Evolutionary conservation across 805 yeast genomes (phyloP).

Genomic region (Wickerhamomyces kurtzmanii): DNA sequence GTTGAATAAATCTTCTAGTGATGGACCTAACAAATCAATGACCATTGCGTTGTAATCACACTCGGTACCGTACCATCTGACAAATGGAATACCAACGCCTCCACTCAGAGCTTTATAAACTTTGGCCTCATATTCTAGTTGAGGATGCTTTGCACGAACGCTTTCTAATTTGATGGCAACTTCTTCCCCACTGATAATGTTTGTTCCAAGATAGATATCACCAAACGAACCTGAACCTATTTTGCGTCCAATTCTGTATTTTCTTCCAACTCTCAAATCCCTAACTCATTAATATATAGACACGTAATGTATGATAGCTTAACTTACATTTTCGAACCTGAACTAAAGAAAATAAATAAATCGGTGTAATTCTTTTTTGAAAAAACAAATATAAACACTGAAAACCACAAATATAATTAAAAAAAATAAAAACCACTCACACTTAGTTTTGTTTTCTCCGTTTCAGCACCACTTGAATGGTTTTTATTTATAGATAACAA

Average conservation of each 20-base stretch:
- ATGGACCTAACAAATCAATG: conserved; percentile 90
- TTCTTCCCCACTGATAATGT: conserved; percentile 92
- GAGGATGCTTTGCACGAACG: conserved; percentile 89
- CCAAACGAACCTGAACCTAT: conserved; percentile 98
- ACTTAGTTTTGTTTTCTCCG: too few species aligned
- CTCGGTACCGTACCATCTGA: conserved; percentile 95
- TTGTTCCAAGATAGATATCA: conserved; percentile 88
- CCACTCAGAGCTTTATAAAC: conserved; percentile 92
- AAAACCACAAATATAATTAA: too few species aligned
- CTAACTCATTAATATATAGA: too few species aligned
- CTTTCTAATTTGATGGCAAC: conserved; percentile 94
- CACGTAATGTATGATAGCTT: too few species aligned
- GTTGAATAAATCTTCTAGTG: conserved; percentile 90
- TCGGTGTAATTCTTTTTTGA: too few species aligned
- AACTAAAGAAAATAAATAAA: too few species aligned
- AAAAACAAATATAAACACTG: too few species aligned
- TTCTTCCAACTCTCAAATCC: conserved; percentile 89
- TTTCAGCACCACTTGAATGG: too few species aligned
- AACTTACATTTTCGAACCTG: too few species aligned
- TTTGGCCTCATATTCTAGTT: conserved; percentile 91
- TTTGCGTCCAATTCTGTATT: conserved; percentile 87
- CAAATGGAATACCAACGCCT: conserved; percentile 95
- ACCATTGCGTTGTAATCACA: conserved; percentile 97
- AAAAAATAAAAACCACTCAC: too few species aligned
- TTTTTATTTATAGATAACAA: too few species aligned